Base-by-base conservation (phyloP, 768 basidiomycete species). In the Podaxis sp. region DNA sequence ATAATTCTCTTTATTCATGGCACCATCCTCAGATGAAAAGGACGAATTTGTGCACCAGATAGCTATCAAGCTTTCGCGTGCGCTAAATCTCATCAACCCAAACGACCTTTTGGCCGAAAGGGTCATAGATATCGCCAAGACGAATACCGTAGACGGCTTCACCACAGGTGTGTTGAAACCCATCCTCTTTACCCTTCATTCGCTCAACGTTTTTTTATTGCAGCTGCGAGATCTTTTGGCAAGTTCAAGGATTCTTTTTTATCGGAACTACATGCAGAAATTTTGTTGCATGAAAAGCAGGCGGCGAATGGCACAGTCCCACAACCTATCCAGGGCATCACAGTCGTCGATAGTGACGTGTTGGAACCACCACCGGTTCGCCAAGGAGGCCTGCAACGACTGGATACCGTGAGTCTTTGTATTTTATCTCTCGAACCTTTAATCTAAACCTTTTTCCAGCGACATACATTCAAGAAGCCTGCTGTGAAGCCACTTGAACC, bases 211-310 rank as follows among this genome's bases (percentile, higher is more conserved):
- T 27, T 23, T 21, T 55, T 25, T n/a, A 47, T 23, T 63, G 1
- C 65, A 88, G 91, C 92, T 65, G 89, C 90, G 36, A 83, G 79
- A 63, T 77, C 87, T 35, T 95, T 97, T 76, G 93, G 92, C 71
- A 91, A 91, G 78, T 95, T 95, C 69, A 81, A 88, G 69, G 84
- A 86, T 68, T 83, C 86, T 37, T 90, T 91, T 68, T 78, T 95
- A 56, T 77, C 82, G 44, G 90, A 93, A 64, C 73, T 95, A 6
- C 90, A 93, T 76, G 79, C 82, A 68, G 89, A 94, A 71, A 90
- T 93, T 63, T 75, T 86, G 69, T 82, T 84, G 63, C 89, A 91
- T 76, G 78, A 76, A 60, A 80, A 85, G 75, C 84, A 88, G 79
- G 79, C 87, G 73, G 76, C 78, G 40, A 74, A 83, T 37, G 84